These are phyloP conservation scores for Pilatotrama ljubarskyi DNA, from an alignment of 768 basidiomycete species.

Conservation along the genomic window DNA sequence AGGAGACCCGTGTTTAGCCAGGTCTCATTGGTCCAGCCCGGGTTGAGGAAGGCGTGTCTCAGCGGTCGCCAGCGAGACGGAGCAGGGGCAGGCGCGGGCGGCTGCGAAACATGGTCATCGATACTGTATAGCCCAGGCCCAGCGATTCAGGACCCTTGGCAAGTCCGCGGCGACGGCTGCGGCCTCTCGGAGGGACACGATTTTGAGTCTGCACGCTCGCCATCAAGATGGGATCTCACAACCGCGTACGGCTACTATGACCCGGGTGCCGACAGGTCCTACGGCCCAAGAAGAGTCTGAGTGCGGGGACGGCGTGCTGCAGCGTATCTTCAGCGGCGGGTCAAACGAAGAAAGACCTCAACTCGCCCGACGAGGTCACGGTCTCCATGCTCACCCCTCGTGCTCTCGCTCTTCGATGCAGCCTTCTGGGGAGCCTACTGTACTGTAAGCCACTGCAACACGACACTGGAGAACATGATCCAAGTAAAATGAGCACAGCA, in stretches of 20 bases:
- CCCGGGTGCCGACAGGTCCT: not conserved
- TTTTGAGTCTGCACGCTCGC: not conserved
- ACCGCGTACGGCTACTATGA: not conserved
- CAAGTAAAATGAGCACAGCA: no score
- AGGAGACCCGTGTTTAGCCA: slow-evolving; percentile 2
- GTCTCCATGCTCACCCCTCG: no score
- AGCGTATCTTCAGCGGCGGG: no score
- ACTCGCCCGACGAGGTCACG: no score
- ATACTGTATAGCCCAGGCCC: not conserved
- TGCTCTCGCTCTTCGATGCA: no score
- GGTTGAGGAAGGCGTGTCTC: not conserved
- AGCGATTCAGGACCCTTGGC: not conserved
- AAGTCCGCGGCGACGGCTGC: not conserved
- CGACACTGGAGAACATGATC: no score
- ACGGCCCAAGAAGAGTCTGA: no score
- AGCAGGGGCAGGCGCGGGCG: not conserved
- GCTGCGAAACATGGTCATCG: not conserved
- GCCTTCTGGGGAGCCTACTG: no score
- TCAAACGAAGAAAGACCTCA: no score
- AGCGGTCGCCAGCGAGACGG: slow-evolving; percentile 8
- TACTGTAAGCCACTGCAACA: no score
- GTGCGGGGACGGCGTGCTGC: no score
- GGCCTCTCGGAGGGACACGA: slow-evolving; percentile 7
- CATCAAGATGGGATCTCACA: slow-evolving; percentile 5
- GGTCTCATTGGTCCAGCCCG: not conserved